Conservation (phyloP, 169 alveolate species). For the Plasmodium inui region DNA sequence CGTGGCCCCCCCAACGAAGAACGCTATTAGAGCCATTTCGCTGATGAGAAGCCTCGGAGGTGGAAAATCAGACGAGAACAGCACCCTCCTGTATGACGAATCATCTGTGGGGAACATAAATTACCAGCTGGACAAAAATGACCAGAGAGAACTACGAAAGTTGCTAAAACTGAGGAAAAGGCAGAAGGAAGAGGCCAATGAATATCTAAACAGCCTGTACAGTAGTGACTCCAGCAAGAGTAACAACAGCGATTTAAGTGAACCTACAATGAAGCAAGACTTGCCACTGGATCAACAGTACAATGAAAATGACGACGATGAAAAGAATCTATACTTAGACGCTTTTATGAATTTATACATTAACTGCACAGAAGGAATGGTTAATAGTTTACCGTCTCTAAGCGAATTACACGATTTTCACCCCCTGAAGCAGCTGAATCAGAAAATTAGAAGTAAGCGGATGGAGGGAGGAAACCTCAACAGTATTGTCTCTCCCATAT, state of each 20-base stretch:
- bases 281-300: background rate
- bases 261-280: background rate
- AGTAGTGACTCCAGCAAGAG: slow-evolving; percentile 26
- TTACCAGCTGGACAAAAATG: background rate
- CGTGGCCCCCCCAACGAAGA: background rate
- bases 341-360: slow-evolving; percentile 43
- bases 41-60: background rate
- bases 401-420: slow-evolving; percentile 28
- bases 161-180: slow-evolving; percentile 3
- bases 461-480: background rate
- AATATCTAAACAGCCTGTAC: background rate
- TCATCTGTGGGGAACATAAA: slow-evolving; percentile 18
- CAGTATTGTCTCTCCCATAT: background rate
- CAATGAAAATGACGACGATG: slow-evolving; percentile 1
- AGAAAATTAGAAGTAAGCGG: slow-evolving; percentile 34
- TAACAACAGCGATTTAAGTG: background rate
- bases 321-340: slow-evolving; percentile 37
- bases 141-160: background rate
- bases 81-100: slow-evolving; percentile 22
- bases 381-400: slow-evolving; percentile 32
- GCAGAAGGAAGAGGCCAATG: background rate
- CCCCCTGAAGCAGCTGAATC: slow-evolving; percentile 9
- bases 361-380: slow-evolving; percentile 22
- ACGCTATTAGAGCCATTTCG: background rate
- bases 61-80: background rate